Percentiles rank a stretch among this genome's conserved stretches.
These are phyloP conservation scores for Cercospora sojina DNA, from an alignment of 2,329 filamentous ascomycete species.

Conservation along the genomic window DNA sequence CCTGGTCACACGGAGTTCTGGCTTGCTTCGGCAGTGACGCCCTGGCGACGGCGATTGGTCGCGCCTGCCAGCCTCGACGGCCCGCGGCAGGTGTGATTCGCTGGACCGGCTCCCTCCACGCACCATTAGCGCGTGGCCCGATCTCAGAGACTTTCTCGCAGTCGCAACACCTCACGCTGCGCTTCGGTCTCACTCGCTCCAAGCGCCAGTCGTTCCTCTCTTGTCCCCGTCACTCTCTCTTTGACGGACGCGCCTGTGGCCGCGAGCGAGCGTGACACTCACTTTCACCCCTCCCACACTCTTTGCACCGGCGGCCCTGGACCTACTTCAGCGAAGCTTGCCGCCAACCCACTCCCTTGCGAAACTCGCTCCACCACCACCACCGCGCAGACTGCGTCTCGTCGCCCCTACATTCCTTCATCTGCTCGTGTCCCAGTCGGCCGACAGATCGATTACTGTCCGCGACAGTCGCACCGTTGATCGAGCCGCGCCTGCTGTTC, in stretches of 20 bases:
- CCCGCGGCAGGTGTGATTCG: not conserved
- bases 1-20: not conserved
- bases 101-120: not conserved
- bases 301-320: not conserved
- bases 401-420: not conserved
- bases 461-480: not conserved
- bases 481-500: not conserved
- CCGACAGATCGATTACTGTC: not conserved
- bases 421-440: not conserved
- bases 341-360: constrained; percentile 13
- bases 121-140: not conserved
- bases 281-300: constrained; percentile 3
- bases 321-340: constrained; percentile 4
- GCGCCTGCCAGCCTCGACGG: not conserved
- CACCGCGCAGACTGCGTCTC: constrained; percentile 1
- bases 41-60: not conserved
- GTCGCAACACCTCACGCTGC: not conserved
- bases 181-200: not conserved
- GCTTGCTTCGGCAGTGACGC: not conserved
- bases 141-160: not conserved
- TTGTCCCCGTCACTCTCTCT: constrained; percentile 1
- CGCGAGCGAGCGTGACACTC: constrained; percentile 6
- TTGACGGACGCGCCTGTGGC: constrained; percentile 3
- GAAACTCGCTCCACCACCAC: not conserved
- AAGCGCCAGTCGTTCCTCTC: not conserved